phyloP scores from a whole-genome alignment of 2,329 filamentous ascomycete species.

The Talaromyces funiculosus region DNA sequence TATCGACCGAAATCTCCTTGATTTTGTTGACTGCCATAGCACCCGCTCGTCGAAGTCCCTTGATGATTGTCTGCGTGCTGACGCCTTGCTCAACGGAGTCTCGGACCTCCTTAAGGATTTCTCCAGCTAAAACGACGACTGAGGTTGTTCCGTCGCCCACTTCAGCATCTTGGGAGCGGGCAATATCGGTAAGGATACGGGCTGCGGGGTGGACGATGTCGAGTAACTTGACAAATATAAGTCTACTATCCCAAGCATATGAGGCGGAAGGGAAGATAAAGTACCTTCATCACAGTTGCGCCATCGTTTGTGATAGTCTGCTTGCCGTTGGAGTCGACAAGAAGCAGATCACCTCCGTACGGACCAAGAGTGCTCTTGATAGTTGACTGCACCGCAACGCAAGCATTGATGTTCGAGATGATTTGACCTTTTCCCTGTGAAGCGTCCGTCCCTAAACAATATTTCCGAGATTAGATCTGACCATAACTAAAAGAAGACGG shows the following conservation, averaged over 20 bases:
- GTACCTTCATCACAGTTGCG: slow-evolving; percentile 93
- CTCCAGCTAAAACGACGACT: slow-evolving; percentile 93
- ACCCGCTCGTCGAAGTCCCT: slow-evolving; percentile 82
- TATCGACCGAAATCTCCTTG: slow-evolving; percentile 82
- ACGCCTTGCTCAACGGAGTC: slow-evolving; percentile 95
- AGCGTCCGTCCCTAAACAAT: slow-evolving; percentile 74
- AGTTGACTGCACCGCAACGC: slow-evolving; percentile 87
- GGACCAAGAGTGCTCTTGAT: slow-evolving; percentile 94
- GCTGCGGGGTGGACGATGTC: slow-evolving; percentile 98
- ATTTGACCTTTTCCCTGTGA: slow-evolving; percentile 97
- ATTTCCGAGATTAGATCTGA: not conserved
- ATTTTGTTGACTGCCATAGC: slow-evolving; percentile 96
- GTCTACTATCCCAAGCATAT: slow-evolving; percentile 14
- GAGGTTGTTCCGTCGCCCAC: slow-evolving; percentile 97
- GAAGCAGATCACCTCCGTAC: slow-evolving; percentile 91
- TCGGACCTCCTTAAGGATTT: slow-evolving; percentile 94
- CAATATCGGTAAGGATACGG: slow-evolving; percentile 95
- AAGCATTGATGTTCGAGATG: slow-evolving; percentile 97
- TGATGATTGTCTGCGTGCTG: slow-evolving; percentile 96
- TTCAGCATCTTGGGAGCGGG: slow-evolving; percentile 97
- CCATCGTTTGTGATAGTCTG: slow-evolving; percentile 99
- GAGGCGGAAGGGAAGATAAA: slow-evolving; percentile 29
- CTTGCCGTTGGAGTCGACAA: slow-evolving; percentile 90
- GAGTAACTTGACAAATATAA: slow-evolving; percentile 60
- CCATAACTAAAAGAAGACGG: not conserved